Base-by-base conservation (phyloP, 2,329 filamentous ascomycete species). In the Passalora sequoiae region DNA sequence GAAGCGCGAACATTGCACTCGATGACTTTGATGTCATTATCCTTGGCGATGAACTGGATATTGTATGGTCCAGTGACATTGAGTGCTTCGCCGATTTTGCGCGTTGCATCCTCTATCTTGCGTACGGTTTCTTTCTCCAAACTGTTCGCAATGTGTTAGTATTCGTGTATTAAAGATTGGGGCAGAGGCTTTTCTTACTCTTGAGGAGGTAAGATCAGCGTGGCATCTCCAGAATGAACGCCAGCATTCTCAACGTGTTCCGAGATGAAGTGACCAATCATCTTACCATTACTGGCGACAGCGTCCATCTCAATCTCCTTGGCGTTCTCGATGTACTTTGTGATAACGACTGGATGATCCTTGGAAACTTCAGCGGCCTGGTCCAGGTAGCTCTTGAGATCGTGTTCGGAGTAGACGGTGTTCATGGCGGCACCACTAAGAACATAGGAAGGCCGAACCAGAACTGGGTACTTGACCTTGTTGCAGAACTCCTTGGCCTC, bases 261-360 rank as follows among this genome's bases (percentile, higher is more conserved):
- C 0, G 91, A 97, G 62, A 98, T 87, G 69, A 97, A 97, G 66
- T 97, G 92, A 9, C 91, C 89, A 45, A 96, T 80, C 69, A 97
- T 85, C 42, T 78, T 83, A 61, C 92, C 92, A 56, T 94, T 84
- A 59, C 83, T 84, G 41, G 91, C 92, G 32, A 98, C 92, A 29
- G 92, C 92, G 59, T 98, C 92, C 92, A 98, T 97, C 69, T 98
- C 92, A 52, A 98, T 97, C 67, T 98, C 92, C 75, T 98, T 97
- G 54, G 92, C 92, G 56, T 94, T 92, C 73, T 98, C 92, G 55
- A 98, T 97, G 70, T 97, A 98, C 72, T 98, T 98, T 49, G 91
- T 97, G 61, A 98, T 97, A 49, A 98, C 92, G 8, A 98, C 92
- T 1, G 92, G 92, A 66, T 97, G 87, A 50, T 97, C 91, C 50